phyloP scores from a whole-genome alignment of 75 land plant species.

The Cunninghamia lanceolata region DNA sequence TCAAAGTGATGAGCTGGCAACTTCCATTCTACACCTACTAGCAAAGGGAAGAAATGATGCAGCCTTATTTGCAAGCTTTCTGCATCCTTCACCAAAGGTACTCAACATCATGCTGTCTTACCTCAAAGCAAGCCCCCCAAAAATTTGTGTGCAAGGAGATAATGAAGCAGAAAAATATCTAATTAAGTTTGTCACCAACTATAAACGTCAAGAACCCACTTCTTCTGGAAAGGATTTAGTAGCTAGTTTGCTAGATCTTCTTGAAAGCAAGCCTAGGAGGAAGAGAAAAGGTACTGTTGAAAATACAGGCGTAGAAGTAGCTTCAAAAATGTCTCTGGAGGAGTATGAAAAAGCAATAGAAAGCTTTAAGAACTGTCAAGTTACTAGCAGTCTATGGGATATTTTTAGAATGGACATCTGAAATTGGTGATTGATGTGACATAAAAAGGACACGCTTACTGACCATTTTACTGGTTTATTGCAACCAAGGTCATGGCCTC shows the following conservation, averaged over 20 bases:
- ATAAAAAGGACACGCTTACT: background rate
- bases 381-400: slow-evolving; percentile 16
- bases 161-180: slow-evolving; percentile 6
- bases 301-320: background rate
- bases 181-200: slow-evolving; percentile 17
- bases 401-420: slow-evolving; percentile 13
- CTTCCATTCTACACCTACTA: slow-evolving; percentile 9
- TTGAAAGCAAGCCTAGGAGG: slow-evolving; percentile 12
- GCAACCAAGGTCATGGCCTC: background rate
- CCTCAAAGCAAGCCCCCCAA: slow-evolving; percentile 15
- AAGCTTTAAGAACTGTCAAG: slow-evolving; percentile 17
- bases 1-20: slow-evolving; percentile 23
- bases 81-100: slow-evolving; percentile 17
- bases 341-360: slow-evolving; percentile 21
- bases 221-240: slow-evolving; percentile 14
- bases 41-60: slow-evolving; percentile 11
- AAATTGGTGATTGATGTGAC: background rate
- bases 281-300: slow-evolving; percentile 12
- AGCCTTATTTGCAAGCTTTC: slow-evolving; percentile 15
- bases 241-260: slow-evolving; percentile 2
- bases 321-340: slow-evolving; percentile 8
- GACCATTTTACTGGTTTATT: background rate
- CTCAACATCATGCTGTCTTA: slow-evolving; percentile 14
- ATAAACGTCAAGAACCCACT: slow-evolving; percentile 1
- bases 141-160: slow-evolving; percentile 13